Evolutionary conservation across 371 early-diverging fungal genomes (phyloP).

Genomic region (Hamiltosporidium magnivora): DNA sequence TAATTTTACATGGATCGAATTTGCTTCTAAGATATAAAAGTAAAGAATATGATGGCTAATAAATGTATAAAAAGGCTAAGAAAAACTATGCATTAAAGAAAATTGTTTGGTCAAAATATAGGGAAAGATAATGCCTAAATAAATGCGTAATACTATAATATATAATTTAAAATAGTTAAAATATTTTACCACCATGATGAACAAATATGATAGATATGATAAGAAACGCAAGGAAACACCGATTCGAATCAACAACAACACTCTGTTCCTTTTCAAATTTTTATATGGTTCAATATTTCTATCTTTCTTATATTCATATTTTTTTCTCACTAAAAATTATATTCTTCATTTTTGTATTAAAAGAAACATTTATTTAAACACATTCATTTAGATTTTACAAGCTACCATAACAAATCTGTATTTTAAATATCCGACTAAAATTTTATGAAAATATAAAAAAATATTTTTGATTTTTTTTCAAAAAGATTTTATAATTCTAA

Average conservation of each 20-base stretch:
- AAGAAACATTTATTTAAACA: no score
- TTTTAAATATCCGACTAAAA: no score
- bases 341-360: no score
- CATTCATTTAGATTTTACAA: no score
- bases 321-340: no score
- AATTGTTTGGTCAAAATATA: constrained; percentile 1
- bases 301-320: no score
- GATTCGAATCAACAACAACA: neutral
- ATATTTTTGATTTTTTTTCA: no score
- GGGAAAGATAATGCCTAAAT: neutral
- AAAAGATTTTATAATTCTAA: no score
- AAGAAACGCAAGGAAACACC: neutral
- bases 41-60: neutral
- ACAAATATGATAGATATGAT: neutral
- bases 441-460: no score
- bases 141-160: neutral
- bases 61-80: neutral
- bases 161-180: neutral
- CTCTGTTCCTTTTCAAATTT: neutral
- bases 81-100: neutral
- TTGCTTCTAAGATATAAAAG: no score
- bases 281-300: neutral
- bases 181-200: neutral
- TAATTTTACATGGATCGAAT: no score
- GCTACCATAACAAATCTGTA: no score